phyloP scores from a whole-genome alignment of 2,329 filamentous ascomycete genomes.

The Thielaviopsis musarum region DNA sequence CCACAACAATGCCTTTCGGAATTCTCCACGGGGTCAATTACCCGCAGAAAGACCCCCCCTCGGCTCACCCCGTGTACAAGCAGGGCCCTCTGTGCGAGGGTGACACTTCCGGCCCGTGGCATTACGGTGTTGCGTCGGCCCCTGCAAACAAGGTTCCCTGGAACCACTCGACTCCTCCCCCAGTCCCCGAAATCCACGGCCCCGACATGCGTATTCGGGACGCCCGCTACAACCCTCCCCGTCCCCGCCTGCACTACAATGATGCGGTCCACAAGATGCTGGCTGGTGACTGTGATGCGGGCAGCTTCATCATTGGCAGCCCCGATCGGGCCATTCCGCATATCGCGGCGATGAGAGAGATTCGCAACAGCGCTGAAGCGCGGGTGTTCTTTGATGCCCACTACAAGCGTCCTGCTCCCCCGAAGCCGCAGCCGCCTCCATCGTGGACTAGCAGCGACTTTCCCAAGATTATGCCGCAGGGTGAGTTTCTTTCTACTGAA shows the following conservation, averaged over 20 bases:
- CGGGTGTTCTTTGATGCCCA: conserved; percentile 6
- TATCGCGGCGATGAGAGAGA: conserved; percentile 6
- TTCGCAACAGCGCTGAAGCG: conserved; percentile 8
- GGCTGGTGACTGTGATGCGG: conserved; percentile 8
- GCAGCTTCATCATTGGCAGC: conserved; percentile 8
- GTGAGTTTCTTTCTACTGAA: not conserved
- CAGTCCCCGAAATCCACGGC: not conserved
- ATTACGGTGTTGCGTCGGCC: conserved; percentile 3
- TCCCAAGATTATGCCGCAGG: not conserved
- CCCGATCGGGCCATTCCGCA: conserved; percentile 2
- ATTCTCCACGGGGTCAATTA: not conserved
- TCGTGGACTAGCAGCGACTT: conserved; percentile 1
- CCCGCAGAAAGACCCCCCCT: not conserved
- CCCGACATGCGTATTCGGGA: not conserved
- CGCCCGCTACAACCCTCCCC: not conserved
- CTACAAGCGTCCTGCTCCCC: conserved; percentile 1
- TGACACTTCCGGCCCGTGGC: not conserved
- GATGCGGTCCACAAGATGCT: conserved; percentile 7
- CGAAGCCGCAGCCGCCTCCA: not conserved
- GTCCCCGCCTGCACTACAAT: conserved; percentile 5
- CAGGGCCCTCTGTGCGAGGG: not conserved
- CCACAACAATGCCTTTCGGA: conserved; percentile 2
- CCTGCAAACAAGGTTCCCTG: not conserved
- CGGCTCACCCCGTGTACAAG: conserved; percentile 1
- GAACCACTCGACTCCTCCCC: not conserved